phyloP scores from a whole-genome alignment of 768 basidiomycete species.

The Panaeolus papilionaceus region DNA sequence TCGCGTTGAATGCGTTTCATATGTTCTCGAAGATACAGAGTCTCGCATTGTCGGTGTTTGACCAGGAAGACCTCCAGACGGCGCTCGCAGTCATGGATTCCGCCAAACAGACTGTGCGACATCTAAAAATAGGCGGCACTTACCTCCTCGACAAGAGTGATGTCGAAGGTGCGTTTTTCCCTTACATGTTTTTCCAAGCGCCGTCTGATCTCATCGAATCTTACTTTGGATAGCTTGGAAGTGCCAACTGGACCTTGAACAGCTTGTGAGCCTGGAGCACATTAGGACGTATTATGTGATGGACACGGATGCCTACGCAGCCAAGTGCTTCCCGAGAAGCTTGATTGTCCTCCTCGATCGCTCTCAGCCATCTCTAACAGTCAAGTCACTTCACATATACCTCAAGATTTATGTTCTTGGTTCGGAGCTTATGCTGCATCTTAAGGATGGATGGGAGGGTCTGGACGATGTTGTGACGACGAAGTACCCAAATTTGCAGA shows the following conservation, averaged over 20 bases:
- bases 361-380: neutral
- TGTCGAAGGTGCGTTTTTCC: neutral
- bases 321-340: neutral
- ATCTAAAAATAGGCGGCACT: neutral
- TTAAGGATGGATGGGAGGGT: conserved; percentile 1
- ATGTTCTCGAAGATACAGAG: neutral
- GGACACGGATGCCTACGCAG: conserved; percentile 1
- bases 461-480: conserved; percentile 1
- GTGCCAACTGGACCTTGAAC: neutral
- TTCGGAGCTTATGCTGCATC: conserved; percentile 2
- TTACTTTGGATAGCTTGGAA: neutral
- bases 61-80: neutral
- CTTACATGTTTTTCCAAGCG: neutral
- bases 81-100: neutral
- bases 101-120: neutral
- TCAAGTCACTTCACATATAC: neutral
- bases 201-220: neutral
- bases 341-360: neutral
- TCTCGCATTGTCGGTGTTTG: neutral
- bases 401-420: neutral
- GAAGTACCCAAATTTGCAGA: neutral
- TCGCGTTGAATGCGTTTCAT: neutral
- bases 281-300: neutral
- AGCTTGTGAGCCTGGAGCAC: conserved; percentile 2
- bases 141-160: neutral